Percentiles rank a stretch among this genome's conserved stretches.
phyloP scores from a whole-genome alignment of 495 filamentous ascomycete genomes.

The Tuber borchii region DNA sequence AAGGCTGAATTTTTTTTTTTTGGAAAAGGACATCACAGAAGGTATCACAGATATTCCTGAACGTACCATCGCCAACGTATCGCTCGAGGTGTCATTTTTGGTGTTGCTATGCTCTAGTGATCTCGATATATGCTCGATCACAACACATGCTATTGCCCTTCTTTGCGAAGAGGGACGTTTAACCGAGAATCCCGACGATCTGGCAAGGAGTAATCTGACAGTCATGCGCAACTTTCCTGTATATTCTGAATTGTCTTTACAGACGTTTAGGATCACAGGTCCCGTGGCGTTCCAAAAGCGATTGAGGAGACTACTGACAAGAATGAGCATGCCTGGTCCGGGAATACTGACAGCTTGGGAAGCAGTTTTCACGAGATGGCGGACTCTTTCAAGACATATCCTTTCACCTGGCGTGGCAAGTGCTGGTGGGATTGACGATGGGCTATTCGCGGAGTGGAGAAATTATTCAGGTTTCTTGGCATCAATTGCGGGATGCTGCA shows the following conservation, averaged over 20 bases:
- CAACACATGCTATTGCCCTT: slow-evolving; percentile 57
- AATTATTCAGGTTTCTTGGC: slow-evolving; percentile 62
- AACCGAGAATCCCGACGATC: slow-evolving; percentile 49
- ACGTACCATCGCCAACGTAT: slow-evolving; percentile 41
- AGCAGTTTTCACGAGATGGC: slow-evolving; percentile 56
- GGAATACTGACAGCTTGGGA: slow-evolving; percentile 62
- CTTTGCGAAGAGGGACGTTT: slow-evolving; percentile 56
- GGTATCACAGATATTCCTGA: slow-evolving; percentile 40
- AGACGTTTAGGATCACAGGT: slow-evolving; percentile 58
- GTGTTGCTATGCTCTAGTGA: slow-evolving; percentile 58
- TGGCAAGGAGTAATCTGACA: slow-evolving; percentile 48
- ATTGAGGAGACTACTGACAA: slow-evolving; percentile 51
- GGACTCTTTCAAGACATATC: slow-evolving; percentile 54
- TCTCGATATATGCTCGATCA: slow-evolving; percentile 56
- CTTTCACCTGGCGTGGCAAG: slow-evolving; percentile 45
- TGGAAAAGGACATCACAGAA: slow-evolving; percentile 32
- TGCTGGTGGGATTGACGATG: slow-evolving; percentile 50
- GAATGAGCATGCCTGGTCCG: slow-evolving; percentile 54
- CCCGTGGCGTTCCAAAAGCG: slow-evolving; percentile 62
- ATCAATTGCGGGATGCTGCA: slow-evolving; percentile 59
- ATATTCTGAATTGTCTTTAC: slow-evolving; percentile 56
- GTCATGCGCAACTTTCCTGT: slow-evolving; percentile 56
- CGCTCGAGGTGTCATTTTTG: slow-evolving; percentile 54
- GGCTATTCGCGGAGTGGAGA: slow-evolving; percentile 55
- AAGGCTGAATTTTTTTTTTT: slow-evolving; percentile 5